Conservation (phyloP, 2,329 filamentous ascomycete genomes). For the Whalleya microplaca region DNA sequence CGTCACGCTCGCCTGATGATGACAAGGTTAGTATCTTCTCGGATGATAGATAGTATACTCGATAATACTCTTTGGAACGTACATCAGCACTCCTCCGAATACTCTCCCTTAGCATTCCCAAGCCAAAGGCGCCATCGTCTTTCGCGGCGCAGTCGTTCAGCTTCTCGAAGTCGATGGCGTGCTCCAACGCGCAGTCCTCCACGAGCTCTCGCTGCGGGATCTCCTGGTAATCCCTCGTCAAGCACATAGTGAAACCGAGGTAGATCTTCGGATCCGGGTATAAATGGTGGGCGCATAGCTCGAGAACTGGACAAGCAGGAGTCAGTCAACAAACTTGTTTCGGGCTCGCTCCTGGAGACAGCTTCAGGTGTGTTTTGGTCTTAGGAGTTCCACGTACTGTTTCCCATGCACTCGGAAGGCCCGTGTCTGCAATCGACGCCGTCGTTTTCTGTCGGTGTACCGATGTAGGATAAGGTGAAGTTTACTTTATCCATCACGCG, state of each 20-base stretch:
- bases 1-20: conserved; percentile 60
- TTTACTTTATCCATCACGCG: conserved; percentile 81
- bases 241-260: conserved; percentile 91
- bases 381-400: conserved; percentile 50
- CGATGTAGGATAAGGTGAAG: conserved; percentile 90
- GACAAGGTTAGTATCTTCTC: conserved; percentile 8
- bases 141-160: conserved; percentile 81
- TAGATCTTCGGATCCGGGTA: conserved; percentile 86
- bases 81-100: conserved; percentile 66
- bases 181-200: conserved; percentile 86
- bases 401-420: conserved; percentile 84
- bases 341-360: too few species aligned
- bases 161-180: conserved; percentile 80
- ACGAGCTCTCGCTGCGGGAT: conserved; percentile 82
- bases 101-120: conserved; percentile 69
- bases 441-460: conserved; percentile 75
- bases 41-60: neutral
- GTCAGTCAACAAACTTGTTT: neutral
- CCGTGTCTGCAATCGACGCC: conserved; percentile 90
- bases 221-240: conserved; percentile 72
- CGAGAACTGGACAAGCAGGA: conserved; percentile 56
- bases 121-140: conserved; percentile 73
- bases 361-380: neutral
- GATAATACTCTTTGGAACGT: conserved; percentile 35
- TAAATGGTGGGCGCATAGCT: conserved; percentile 83